Evolutionary conservation across 2,329 filamentous ascomycete species (phyloP).

Genomic region (Acephala macrosclerotiorum): DNA sequence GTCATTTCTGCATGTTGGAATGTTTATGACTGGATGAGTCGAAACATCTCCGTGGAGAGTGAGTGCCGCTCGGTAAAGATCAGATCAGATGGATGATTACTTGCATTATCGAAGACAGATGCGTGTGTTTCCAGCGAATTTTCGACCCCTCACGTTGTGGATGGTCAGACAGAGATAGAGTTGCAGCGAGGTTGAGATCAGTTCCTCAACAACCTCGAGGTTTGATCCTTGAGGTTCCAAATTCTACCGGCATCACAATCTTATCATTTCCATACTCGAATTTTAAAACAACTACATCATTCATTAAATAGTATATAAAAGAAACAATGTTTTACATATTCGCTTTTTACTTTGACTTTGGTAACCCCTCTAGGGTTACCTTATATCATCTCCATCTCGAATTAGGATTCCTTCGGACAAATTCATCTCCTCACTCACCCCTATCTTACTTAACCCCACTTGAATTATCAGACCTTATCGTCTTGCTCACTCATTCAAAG

Average conservation of each 20-base stretch:
- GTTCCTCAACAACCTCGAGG: background rate
- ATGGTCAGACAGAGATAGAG: constrained; percentile 1
- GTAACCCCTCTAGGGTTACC: background rate
- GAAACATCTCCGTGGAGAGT: too few species aligned
- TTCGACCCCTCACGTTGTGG: background rate
- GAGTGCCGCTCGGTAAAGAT: background rate
- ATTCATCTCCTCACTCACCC: background rate
- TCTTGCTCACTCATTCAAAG: background rate
- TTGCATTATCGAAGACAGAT: background rate
- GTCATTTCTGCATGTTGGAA: background rate
- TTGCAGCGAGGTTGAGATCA: constrained; percentile 1
- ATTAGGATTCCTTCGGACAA: background rate
- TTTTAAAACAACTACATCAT: background rate
- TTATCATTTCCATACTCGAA: too few species aligned
- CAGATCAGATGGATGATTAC: background rate
- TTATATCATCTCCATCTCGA: background rate
- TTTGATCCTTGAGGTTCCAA: background rate
- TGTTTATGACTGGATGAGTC: too few species aligned
- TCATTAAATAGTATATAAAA: background rate
- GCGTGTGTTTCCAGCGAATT: background rate
- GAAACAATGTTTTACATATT: background rate
- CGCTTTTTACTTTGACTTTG: background rate
- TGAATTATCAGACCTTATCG: background rate
- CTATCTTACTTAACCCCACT: background rate
- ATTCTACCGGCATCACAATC: too few species aligned